Evolutionary conservation across 176 grass and related monocot species (phyloP).

Genomic region (Pharus latifolius): DNA sequence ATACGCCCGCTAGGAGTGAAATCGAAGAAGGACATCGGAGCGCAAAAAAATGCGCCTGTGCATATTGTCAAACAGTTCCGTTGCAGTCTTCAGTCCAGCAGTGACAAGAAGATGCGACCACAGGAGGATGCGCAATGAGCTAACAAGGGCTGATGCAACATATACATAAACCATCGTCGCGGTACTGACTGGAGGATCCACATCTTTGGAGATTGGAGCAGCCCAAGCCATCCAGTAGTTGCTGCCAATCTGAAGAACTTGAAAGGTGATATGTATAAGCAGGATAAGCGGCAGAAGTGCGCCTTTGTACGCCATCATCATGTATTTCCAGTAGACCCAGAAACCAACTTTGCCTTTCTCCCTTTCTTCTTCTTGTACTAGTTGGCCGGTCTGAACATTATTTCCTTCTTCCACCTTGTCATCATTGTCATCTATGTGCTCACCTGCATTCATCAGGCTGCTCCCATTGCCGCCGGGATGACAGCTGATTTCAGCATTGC

Average conservation of each 20-base stretch:
- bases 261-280: conserved; percentile 8
- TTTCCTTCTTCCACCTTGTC: no score
- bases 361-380: no score
- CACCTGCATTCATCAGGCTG: no score
- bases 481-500: no score
- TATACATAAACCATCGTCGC: conserved; percentile 4
- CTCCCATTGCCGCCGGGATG: no score
- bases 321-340: no score
- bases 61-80: conserved; percentile 19
- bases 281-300: conserved; percentile 11
- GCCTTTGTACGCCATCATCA: no score
- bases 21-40: conserved; percentile 29
- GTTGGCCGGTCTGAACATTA: no score
- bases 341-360: no score
- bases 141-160: not conserved
- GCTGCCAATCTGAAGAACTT: conserved; percentile 18
- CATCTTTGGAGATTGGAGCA: not conserved
- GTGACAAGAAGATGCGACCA: not conserved
- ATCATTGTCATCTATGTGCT: no score
- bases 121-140: not conserved
- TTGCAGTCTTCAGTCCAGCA: conserved; percentile 24
- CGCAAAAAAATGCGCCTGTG: conserved; percentile 9
- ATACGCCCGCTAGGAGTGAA: conserved; percentile 19
- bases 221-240: conserved; percentile 23
- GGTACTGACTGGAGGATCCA: not conserved